Conservation (phyloP, 768 basidiomycete species). For the Rossbeevera mucosa region DNA sequence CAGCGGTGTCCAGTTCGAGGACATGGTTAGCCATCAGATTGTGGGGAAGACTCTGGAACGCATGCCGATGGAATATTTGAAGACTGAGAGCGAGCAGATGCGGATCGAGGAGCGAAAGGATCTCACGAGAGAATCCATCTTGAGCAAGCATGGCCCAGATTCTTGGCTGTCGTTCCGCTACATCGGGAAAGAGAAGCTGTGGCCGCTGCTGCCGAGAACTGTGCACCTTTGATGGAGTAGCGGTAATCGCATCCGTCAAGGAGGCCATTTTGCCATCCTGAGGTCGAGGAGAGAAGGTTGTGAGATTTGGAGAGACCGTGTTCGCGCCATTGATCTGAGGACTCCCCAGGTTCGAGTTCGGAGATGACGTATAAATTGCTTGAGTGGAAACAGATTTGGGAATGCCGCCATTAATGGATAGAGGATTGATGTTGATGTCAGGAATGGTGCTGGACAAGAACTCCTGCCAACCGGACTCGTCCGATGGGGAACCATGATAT, state of each 20-base stretch:
- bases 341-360: constrained; percentile 33
- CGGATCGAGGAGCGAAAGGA: constrained; percentile 60
- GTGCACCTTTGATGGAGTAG: constrained; percentile 26
- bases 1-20: constrained; percentile 29
- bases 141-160: constrained; percentile 53
- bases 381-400: constrained; percentile 48
- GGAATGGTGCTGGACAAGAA: constrained; percentile 54
- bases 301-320: constrained; percentile 40
- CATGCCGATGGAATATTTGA: constrained; percentile 52
- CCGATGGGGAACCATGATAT: constrained; percentile 51
- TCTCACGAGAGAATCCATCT: constrained; percentile 65
- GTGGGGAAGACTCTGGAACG: constrained; percentile 49
- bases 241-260: constrained; percentile 41
- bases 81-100: constrained; percentile 60
- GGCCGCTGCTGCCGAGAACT: constrained; percentile 21
- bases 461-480: constrained; percentile 51
- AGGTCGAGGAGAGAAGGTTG: constrained; percentile 53
- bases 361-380: constrained; percentile 49
- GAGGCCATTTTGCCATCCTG: constrained; percentile 40
- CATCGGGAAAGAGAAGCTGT: constrained; percentile 18
- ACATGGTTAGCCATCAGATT: constrained; percentile 48
- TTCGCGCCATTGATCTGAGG: constrained; percentile 13
- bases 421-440: constrained; percentile 25
- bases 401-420: constrained; percentile 30
- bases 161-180: constrained; percentile 26